Evolutionary conservation across 2,329 filamentous ascomycete species (phyloP).

Genomic region (Akanthomyces muscarius): DNA sequence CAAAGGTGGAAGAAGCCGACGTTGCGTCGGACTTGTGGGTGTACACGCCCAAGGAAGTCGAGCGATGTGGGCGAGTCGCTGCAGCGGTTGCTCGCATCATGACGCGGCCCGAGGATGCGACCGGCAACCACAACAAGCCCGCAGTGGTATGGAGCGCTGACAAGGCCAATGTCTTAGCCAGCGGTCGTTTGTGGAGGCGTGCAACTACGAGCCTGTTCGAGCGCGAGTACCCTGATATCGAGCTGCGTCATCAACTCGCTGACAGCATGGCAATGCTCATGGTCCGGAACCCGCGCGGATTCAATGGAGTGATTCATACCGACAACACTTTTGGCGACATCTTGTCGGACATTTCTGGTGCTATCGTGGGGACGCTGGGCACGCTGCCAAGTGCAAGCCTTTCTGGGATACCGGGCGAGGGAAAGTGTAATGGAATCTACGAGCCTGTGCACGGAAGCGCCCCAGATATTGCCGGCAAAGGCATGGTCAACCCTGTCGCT

Average conservation of each 20-base stretch:
- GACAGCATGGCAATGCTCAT: constrained; percentile 47
- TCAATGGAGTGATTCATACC: constrained; percentile 45
- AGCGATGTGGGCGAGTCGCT: constrained; percentile 43
- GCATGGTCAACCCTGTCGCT: constrained; percentile 68
- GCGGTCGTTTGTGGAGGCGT: constrained; percentile 44
- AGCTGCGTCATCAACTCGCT: constrained; percentile 42
- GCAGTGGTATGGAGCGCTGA: constrained; percentile 45
- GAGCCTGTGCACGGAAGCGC: constrained; percentile 73
- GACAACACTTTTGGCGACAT: constrained; percentile 48
- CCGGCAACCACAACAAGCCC: constrained; percentile 28
- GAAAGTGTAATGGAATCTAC: constrained; percentile 65
- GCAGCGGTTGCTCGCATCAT: constrained; percentile 40
- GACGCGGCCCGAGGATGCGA: constrained; percentile 24
- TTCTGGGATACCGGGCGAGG: constrained; percentile 36
- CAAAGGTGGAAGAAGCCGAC: constrained; percentile 41
- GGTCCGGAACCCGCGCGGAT: constrained; percentile 42
- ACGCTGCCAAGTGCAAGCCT: constrained; percentile 43
- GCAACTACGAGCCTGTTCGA: constrained; percentile 39
- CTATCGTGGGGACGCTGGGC: constrained; percentile 43
- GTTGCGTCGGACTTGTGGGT: constrained; percentile 45
- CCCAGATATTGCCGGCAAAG: constrained; percentile 69
- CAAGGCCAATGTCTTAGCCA: constrained; percentile 52
- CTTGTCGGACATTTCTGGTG: constrained; percentile 42
- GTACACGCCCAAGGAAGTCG: constrained; percentile 42
- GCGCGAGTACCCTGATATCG: constrained; percentile 40